Conservation (phyloP, 176 grass and related monocot species). For the Avena eriantha region DNA sequence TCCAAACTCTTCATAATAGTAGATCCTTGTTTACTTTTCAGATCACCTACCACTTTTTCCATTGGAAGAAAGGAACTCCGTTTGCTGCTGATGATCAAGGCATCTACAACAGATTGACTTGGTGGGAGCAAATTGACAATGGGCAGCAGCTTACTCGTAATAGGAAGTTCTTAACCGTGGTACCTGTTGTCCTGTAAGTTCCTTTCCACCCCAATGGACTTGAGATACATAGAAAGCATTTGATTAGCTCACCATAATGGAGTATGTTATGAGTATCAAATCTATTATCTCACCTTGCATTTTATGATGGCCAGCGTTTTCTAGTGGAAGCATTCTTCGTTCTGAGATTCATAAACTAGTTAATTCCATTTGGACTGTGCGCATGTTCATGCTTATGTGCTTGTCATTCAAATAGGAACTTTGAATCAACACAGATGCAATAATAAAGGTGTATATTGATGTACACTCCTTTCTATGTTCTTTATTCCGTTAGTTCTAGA, state of each 20-base stretch:
- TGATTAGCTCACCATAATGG: background rate
- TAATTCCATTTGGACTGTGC: background rate
- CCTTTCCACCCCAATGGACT: background rate
- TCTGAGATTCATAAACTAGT: background rate
- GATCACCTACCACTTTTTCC: conserved; percentile 67
- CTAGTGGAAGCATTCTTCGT: background rate
- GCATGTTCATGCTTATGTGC: background rate
- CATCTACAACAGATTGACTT: conserved; percentile 65
- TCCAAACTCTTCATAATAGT: background rate
- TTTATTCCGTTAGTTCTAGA: background rate
- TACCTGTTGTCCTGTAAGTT: conserved; percentile 68
- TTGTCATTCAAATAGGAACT: background rate
- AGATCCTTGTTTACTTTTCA: conserved; percentile 29
- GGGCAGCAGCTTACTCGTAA: conserved; percentile 67
- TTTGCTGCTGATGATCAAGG: conserved; percentile 76
- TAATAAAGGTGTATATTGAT: background rate
- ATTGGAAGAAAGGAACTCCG: conserved; percentile 72
- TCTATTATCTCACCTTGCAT: background rate
- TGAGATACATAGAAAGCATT: background rate
- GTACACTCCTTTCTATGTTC: background rate
- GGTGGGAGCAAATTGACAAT: conserved; percentile 72
- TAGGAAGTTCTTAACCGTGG: conserved; percentile 69
- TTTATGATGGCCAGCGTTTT: background rate
- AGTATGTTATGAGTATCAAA: background rate
- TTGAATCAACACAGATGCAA: background rate